phyloP scores from a whole-genome alignment of 495 filamentous ascomycete species.

The Tetracladium setigerum region DNA sequence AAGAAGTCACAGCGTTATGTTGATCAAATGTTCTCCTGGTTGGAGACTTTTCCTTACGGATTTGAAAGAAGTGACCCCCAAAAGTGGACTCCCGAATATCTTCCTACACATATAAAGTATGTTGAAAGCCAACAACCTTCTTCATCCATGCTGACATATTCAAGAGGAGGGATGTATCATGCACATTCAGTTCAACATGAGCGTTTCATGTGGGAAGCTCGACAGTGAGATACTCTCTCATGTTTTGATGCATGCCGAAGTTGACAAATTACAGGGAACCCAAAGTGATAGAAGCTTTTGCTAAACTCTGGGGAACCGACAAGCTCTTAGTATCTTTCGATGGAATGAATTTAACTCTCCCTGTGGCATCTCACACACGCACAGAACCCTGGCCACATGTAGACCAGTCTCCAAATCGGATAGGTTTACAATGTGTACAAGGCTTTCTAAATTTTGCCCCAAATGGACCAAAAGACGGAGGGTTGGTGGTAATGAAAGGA shows the following conservation, averaged over 20 bases:
- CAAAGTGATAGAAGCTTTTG: constrained; percentile 29
- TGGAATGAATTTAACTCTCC: constrained; percentile 7
- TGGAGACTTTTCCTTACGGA: not conserved
- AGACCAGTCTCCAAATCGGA: constrained; percentile 21
- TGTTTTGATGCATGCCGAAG: constrained; percentile 21
- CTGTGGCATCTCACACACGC: not conserved
- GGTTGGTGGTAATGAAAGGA: constrained; percentile 25
- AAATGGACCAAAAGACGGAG: constrained; percentile 31
- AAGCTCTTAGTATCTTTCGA: constrained; percentile 30
- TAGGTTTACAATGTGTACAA: constrained; percentile 32
- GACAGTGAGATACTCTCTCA: constrained; percentile 25
- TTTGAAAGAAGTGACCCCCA: too few species aligned
- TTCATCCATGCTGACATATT: too few species aligned
- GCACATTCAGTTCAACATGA: constrained; percentile 32
- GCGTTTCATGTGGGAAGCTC: constrained; percentile 37
- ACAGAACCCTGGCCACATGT: constrained; percentile 22
- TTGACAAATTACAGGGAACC: constrained; percentile 31
- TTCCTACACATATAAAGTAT: too few species aligned
- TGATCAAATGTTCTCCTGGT: constrained; percentile 8
- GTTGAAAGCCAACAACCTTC: too few species aligned
- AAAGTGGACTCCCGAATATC: too few species aligned
- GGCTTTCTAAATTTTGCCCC: constrained; percentile 34
- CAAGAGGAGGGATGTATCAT: constrained; percentile 16
- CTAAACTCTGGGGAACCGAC: constrained; percentile 26
- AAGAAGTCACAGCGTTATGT: constrained; percentile 8